Evolutionary conservation across 768 basidiomycete genomes (phyloP), one percentile per base, ranked within the genome.

Genomic region (Boletus sp.): DNA sequence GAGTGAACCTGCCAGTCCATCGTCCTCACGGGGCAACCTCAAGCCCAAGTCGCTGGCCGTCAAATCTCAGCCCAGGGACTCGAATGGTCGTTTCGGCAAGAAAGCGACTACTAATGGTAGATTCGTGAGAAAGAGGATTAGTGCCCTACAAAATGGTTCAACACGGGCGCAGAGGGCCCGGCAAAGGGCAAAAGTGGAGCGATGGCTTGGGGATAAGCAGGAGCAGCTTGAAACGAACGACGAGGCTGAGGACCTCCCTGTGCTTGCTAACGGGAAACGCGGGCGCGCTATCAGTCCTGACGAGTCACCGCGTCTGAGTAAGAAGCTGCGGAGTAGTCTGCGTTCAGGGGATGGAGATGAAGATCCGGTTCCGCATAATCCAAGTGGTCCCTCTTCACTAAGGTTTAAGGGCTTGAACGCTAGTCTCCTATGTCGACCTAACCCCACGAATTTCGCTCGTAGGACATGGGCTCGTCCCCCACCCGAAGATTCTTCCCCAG

Each of bases 1-100:
- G 43, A 62, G 54, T 42, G 69, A 63, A 56, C 50, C 56, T 39
- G 42, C 35, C 3, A 70, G 59, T 21, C 59, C 69, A 21, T 68
- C 62, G 21, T 70, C 67, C 15, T 51, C 59, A 23, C 64, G 62
- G 45, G 44, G 58, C 38, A 54, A 59, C 39, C 54, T 66, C 32
- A 76, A 70, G 51, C 73, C 77, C 30, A 75, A 78, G 61, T 75
- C 77, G 4, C 67, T 77, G 15, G 76, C 77, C 7, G 69, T 75
- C 33, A 74, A 79, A 39, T 66, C 70, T 11, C 86, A 88, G 61
- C 86, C 86, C 2, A 77, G 86, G 53, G 79, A 82, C 49, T 70
- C 70, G 17, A 86, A 87, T 57, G 86, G 86, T 40, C 76, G 84
- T 17, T 88, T 88, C 58, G 84, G 84, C 34, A 83, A 80, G 72